Evolutionary conservation across 371 early-diverging fungal species (phyloP).

Genomic region (Circinella minor): DNA sequence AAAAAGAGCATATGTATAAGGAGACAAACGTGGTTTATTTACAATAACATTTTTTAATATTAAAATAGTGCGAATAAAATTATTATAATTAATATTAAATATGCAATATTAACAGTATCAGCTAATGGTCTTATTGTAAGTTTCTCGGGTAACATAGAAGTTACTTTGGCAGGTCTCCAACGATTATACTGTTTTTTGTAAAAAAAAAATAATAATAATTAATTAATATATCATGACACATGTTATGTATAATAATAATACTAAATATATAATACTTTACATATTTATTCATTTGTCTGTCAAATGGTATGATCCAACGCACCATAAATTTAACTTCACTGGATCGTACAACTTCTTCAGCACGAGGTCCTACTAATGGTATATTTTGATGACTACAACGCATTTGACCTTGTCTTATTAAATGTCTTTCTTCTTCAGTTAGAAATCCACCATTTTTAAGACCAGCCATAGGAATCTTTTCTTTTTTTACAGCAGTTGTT

Average conservation of each 20-base stretch:
- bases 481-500: background rate
- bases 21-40: too few relatives aligned
- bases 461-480: conserved; percentile 11
- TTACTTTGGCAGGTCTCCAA: conserved; percentile 7
- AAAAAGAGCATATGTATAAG: too few relatives aligned
- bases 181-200: conserved; percentile 21
- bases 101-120: conserved; percentile 14
- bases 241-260: background rate
- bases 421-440: conserved; percentile 20
- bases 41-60: too few relatives aligned
- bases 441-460: conserved; percentile 19
- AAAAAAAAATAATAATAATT: background rate
- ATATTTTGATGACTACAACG: conserved; percentile 25
- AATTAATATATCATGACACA: background rate
- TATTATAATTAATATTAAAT: background rate
- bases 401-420: conserved; percentile 21
- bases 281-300: conserved; percentile 23
- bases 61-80: background rate
- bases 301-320: conserved; percentile 23
- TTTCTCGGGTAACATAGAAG: conserved; percentile 9
- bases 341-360: conserved; percentile 26
- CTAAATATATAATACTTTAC: conserved; percentile 14
- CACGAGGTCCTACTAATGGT: conserved; percentile 31
- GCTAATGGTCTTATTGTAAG: conserved; percentile 23
- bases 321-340: conserved; percentile 28